Percentiles rank a stretch among this genome's conserved stretches.
Conservation (phyloP, 805 yeast species). For the Wickerhamiella dianesei region DNA sequence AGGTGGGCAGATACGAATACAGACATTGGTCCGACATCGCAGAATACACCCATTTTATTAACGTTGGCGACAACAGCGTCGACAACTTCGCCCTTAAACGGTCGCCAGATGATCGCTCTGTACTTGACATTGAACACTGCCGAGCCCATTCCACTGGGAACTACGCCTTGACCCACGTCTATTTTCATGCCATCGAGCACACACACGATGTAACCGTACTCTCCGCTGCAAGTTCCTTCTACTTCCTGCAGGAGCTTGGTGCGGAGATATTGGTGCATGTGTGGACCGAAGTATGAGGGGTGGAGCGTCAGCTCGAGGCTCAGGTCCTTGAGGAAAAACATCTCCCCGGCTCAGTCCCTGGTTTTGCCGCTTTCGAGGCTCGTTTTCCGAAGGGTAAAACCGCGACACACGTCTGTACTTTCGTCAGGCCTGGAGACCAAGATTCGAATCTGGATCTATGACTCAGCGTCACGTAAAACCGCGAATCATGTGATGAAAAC, state of each 20-base stretch:
- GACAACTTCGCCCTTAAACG: slow-evolving; percentile 97
- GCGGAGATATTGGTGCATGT: slow-evolving; percentile 86
- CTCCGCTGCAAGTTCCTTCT: slow-evolving; percentile 98
- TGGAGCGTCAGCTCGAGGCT: slow-evolving; percentile 85
- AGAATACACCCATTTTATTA: slow-evolving; percentile 90
- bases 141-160: slow-evolving; percentile 81
- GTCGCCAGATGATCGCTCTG: slow-evolving; percentile 95
- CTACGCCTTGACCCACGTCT: slow-evolving; percentile 88
- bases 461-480: not conserved
- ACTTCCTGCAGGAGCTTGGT: slow-evolving; percentile 87
- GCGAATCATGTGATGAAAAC: not conserved
- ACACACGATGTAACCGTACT: slow-evolving; percentile 93
- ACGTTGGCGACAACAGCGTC: slow-evolving; percentile 93
- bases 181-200: slow-evolving; percentile 89
- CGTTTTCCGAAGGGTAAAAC: not conserved
- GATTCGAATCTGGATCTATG: not conserved
- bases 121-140: slow-evolving; percentile 95
- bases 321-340: slow-evolving; percentile 53
- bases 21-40: slow-evolving; percentile 92
- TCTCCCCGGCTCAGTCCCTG: slow-evolving; percentile 4
- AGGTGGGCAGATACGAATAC: slow-evolving; percentile 91
- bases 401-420: not conserved
- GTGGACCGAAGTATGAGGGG: slow-evolving; percentile 96
- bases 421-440: too few species aligned
- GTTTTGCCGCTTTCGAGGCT: not conserved